These are phyloP conservation scores for Tillandsia fasciculata DNA, from an alignment of 176 grass and related monocot species.

Conservation along the genomic window DNA sequence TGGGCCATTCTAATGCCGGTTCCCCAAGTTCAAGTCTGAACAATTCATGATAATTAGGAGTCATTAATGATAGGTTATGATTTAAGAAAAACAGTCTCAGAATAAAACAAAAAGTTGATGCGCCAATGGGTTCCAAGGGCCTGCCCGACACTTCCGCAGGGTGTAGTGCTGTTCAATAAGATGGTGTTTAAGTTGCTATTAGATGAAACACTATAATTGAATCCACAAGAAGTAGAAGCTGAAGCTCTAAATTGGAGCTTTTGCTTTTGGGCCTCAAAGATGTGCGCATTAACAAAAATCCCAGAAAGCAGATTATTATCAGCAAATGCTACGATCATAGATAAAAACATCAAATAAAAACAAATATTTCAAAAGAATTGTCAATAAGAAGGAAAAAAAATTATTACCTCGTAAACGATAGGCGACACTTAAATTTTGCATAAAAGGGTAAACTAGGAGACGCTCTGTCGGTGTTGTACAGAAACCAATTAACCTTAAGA, in stretches of 20 bases:
- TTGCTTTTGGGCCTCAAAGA: too few species aligned
- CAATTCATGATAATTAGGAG: slow-evolving; percentile 11
- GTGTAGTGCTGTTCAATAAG: too few species aligned
- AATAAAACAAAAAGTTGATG: too few species aligned
- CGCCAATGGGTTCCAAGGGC: too few species aligned
- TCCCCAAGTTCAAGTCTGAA: slow-evolving; percentile 94
- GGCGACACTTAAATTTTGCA: slow-evolving; percentile 94
- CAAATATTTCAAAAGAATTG: not conserved
- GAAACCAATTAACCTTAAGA: slow-evolving; percentile 89
- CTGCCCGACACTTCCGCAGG: too few species aligned
- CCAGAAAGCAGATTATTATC: too few species aligned
- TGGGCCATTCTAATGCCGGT: slow-evolving; percentile 70
- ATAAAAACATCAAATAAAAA: not conserved
- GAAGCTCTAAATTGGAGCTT: too few species aligned
- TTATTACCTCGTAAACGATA: slow-evolving; percentile 87
- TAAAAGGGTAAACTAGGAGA: slow-evolving; percentile 93
- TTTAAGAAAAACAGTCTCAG: too few species aligned
- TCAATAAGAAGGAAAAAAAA: slow-evolving; percentile 12
- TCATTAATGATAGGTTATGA: slow-evolving; percentile 1
- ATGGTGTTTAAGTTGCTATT: too few species aligned
- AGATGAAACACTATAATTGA: too few species aligned
- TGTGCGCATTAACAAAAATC: too few species aligned
- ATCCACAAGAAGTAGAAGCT: too few species aligned
- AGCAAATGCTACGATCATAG: not conserved
- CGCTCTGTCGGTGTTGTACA: slow-evolving; percentile 94